Percentiles rank a stretch among this genome's conserved stretches.
Evolutionary conservation across 2,329 filamentous ascomycete species (phyloP).

Genomic region (Paracorniculantispora psalliotae): DNA sequence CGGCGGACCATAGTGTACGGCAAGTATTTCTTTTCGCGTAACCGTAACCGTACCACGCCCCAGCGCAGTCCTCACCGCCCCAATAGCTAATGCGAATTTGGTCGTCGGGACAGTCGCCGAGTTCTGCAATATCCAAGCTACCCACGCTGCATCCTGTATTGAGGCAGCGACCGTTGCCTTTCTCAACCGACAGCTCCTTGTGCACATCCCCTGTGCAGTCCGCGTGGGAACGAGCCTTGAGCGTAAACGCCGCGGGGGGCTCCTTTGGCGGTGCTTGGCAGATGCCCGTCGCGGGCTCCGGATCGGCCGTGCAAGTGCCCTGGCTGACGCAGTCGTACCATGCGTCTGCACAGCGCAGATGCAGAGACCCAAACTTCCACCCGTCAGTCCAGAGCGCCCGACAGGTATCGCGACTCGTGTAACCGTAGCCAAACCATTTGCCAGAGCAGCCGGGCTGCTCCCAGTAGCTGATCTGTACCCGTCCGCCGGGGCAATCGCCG

Average conservation of each 20-base stretch:
- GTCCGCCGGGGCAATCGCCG: background rate
- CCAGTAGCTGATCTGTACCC: background rate
- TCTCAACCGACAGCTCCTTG: background rate
- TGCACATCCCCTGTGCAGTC: background rate
- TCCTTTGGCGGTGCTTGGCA: background rate
- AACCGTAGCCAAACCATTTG: background rate
- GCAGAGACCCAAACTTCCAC: background rate
- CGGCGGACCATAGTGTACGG: background rate
- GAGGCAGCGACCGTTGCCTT: background rate
- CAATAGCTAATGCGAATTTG: background rate
- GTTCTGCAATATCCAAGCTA: background rate
- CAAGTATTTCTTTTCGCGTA: background rate
- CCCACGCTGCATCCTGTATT: background rate
- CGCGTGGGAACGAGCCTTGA: background rate
- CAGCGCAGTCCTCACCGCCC: background rate
- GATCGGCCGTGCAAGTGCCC: background rate
- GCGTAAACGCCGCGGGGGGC: background rate
- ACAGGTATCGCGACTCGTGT: background rate
- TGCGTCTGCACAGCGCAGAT: background rate
- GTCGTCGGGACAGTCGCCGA: background rate
- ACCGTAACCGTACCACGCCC: background rate
- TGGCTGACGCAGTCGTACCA: background rate
- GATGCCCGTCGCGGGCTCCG: background rate
- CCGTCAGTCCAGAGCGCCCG: background rate
- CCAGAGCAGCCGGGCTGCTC: background rate